phyloP scores from a whole-genome alignment of 2,329 filamentous ascomycete genomes.

The Colletotrichum sp. region DNA sequence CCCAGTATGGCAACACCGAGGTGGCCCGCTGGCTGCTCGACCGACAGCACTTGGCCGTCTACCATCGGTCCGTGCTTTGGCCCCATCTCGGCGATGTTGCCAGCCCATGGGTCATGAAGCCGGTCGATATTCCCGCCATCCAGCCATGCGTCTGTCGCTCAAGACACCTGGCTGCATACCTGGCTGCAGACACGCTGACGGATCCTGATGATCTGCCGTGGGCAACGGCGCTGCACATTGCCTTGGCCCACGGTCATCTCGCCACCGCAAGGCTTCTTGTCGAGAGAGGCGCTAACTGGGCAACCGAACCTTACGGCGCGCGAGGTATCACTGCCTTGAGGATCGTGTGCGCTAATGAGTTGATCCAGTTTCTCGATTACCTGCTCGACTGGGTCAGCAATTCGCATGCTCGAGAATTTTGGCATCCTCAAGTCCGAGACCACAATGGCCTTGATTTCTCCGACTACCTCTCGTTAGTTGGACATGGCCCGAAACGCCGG shows the following conservation, averaged over 20 bases:
- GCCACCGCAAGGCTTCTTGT: not conserved
- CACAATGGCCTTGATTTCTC: not conserved
- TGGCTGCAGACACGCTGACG: not conserved
- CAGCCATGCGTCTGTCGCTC: not conserved
- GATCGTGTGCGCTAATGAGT: not conserved
- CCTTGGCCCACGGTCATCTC: not conserved
- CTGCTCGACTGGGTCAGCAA: not conserved
- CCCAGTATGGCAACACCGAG: not conserved
- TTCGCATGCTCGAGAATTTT: not conserved
- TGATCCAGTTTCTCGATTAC: not conserved
- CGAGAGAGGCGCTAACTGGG: not conserved
- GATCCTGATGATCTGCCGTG: not conserved
- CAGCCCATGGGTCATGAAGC: not conserved
- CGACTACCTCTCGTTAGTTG: not conserved
- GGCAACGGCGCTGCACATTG: not conserved
- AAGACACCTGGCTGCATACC: not conserved
- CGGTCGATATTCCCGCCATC: not conserved
- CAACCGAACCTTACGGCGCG: not conserved
- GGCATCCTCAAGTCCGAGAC: not conserved
- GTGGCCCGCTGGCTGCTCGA: not conserved
- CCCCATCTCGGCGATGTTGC: not conserved
- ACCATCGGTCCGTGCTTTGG: not conserved
- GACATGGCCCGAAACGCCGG: not conserved
- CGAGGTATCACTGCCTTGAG: not conserved
- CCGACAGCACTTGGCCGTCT: not conserved